Conservation (phyloP, 108 stramenopile genomes). For the Cafeteria roenbergensis region DNA sequence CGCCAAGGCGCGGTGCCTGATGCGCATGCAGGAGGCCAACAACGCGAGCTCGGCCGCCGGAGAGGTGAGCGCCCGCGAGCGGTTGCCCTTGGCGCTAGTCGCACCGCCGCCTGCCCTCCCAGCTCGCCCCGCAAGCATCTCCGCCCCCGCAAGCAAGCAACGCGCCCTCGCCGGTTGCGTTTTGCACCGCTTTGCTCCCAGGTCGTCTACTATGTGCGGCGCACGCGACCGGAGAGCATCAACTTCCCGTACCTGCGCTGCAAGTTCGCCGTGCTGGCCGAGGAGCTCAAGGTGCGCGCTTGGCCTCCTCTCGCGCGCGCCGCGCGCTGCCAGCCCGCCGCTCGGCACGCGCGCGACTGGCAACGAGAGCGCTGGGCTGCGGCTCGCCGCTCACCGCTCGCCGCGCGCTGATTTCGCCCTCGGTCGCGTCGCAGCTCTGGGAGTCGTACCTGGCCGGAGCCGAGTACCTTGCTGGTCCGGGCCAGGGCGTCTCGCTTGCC, state of each 20-base stretch:
- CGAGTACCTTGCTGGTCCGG: slow-evolving; percentile 10
- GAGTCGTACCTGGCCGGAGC: slow-evolving; percentile 12
- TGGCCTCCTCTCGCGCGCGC: neutral
- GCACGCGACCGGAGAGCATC: neutral
- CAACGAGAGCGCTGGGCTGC: too few species aligned
- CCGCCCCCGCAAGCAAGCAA: too few species aligned
- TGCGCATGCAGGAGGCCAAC: slow-evolving; percentile 15
- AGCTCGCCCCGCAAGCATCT: too few species aligned
- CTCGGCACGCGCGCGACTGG: too few species aligned
- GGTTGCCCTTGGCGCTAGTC: too few species aligned
- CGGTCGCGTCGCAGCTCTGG: neutral
- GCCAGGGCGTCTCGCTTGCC: slow-evolving; percentile 4
- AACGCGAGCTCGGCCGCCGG: slow-evolving; percentile 13
- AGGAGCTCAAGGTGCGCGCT: slow-evolving; percentile 1
- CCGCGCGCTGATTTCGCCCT: too few species aligned
- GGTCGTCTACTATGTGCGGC: slow-evolving; percentile 12
- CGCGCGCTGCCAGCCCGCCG: too few species aligned
- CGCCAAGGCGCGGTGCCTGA: neutral
- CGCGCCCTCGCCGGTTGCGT: too few species aligned
- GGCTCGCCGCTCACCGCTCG: too few species aligned
- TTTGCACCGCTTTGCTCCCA: too few species aligned
- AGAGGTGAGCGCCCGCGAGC: too few species aligned
- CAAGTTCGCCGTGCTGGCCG: slow-evolving; percentile 1
- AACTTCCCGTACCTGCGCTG: slow-evolving; percentile 2
- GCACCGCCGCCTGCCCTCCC: too few species aligned